A percentile compares a stretch with the other conserved stretches of the same genome.
These are phyloP conservation scores for Botrytis deweyae DNA, from an alignment of 2,329 filamentous ascomycete genomes.

Conservation along the genomic window DNA sequence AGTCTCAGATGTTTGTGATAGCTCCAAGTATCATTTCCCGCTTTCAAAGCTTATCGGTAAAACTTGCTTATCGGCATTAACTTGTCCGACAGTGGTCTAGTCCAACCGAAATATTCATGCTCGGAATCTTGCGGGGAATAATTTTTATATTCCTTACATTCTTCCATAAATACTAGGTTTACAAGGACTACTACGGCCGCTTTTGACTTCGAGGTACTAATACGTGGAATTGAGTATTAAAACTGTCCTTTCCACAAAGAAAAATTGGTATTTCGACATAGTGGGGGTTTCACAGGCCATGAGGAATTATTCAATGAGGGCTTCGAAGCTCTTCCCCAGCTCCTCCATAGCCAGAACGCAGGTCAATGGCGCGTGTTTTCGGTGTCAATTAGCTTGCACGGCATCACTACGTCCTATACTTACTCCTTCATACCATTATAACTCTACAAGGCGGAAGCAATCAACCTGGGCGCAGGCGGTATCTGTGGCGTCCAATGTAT, in stretches of 20 bases:
- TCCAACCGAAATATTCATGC: constrained; percentile 28
- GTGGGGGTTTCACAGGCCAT: constrained; percentile 41
- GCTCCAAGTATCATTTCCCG: neutral
- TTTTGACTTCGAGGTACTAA: constrained; percentile 1
- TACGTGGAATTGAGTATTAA: neutral
- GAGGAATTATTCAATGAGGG: constrained; percentile 53
- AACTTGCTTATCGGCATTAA: constrained; percentile 21
- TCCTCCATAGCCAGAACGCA: constrained; percentile 41
- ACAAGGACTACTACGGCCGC: neutral
- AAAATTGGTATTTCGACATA: neutral
- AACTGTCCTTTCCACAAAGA: neutral
- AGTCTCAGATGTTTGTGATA: neutral
- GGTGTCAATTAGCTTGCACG: constrained; percentile 40
- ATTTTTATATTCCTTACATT: constrained; percentile 18
- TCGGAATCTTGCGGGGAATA: constrained; percentile 30
- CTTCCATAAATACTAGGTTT: constrained; percentile 14
- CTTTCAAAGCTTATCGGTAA: constrained; percentile 27
- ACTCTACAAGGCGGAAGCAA: constrained; percentile 48
- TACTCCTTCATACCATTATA: constrained; percentile 31
- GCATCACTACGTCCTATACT: constrained; percentile 22
- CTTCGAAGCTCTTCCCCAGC: constrained; percentile 47
- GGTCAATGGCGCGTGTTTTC: constrained; percentile 43
- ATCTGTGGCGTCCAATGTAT: constrained; percentile 67
- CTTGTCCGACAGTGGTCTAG: constrained; percentile 30
- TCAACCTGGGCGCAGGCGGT: constrained; percentile 79